Base-by-base conservation (phyloP, 2,329 filamentous ascomycete genomes). In the Clathrospora elynae region DNA sequence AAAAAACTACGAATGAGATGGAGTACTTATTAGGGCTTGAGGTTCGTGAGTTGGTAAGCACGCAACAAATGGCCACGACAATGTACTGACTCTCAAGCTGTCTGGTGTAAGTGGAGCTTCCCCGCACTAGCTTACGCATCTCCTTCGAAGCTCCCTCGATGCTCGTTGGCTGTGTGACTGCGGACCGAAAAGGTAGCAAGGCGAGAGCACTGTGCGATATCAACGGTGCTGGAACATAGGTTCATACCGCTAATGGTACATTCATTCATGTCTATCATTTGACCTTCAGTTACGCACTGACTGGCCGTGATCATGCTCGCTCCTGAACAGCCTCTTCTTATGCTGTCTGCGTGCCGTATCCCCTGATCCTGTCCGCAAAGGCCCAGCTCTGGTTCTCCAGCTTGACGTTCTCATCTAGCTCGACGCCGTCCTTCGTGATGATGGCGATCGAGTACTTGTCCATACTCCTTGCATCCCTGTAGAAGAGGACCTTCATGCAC, bases 401-500 rank as follows among this genome's bases (percentile, higher is more conserved):
- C 79, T 90, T 85, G 78, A 95, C 88, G 62, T 87, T 76, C 73
- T 95, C 84, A 71, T 85, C 86, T 57, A 96, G 70, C 41, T 95
- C 87, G 46, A 97, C 84, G n/a, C 70, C 90, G 34, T 90, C 88
- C 74, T 90, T 87, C 42, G 88, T 93, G 42, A 99, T 80, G 40
- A 97, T 80, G 13, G 92, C 92, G 68, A 97, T 85, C 55, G 88
- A 93, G 77, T 96, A 99, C 59, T 82, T 80, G 74, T 96, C 90
- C 74, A 93, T 75, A 75, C 88, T 95, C 72, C 93, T 85, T 30
- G 93, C 93, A 74, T 99, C 93, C 62, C 93, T 83, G 79, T 99
- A 99, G 78, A 88, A 99, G 49, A 99, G 80, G 38, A 97, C 92
- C 82, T 97, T 97, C 88, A 99, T 91, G 74, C 90, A 96, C 75